Base-by-base conservation (phyloP, 805 yeast species). In the Sporopachydermia lactativora region DNA sequence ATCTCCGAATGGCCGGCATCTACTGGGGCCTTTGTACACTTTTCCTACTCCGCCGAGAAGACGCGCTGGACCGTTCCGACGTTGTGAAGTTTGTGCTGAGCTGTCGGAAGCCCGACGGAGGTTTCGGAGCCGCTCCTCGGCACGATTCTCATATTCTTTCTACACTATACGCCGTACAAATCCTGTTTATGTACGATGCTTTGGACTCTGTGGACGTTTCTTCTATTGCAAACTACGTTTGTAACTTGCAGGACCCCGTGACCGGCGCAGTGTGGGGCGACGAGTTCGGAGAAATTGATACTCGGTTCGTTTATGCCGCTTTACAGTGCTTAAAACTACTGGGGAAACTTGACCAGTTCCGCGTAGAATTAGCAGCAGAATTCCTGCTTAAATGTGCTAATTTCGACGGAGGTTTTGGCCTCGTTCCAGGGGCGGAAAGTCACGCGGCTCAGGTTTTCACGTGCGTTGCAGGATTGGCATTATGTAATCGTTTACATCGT, bases 331-430 rank as follows among this genome's bases (percentile, higher is more conserved):
- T 92, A 41, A 71, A 84, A 1, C 66, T 89, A 3, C 56, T 89
- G 28, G 89, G 76, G 5, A 70, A 62, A 43, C 61, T 89, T 45
- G 71, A 75, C 15, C 46, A 47, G 16, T 51, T 64, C n/a, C 52
- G 71, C 5, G 75, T 71, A 0, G 73, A 71, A 13, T 73, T 73
- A 0, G 85, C 95, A 0, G 77, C 74, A 1, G 62, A 61, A 1
- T 89, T 75, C 59, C 71, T 89, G 2, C 48, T 70, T 40, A 53
- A 54, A 31, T 92, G 98, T 58, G 78, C 71, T 46, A 92, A 92
- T 57, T 89, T 85, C 54, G 98, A 92, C 55, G 99, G 98, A 3
- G 95, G 94, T 0, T 92, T 81, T 65, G 98, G 98, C 0, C 65
- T 83, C 59, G 75, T 75, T 5, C 97, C 98, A 0, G 96, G 95